phyloP scores from a whole-genome alignment of 306 rosid genomes.

The Prunus padus region DNA sequence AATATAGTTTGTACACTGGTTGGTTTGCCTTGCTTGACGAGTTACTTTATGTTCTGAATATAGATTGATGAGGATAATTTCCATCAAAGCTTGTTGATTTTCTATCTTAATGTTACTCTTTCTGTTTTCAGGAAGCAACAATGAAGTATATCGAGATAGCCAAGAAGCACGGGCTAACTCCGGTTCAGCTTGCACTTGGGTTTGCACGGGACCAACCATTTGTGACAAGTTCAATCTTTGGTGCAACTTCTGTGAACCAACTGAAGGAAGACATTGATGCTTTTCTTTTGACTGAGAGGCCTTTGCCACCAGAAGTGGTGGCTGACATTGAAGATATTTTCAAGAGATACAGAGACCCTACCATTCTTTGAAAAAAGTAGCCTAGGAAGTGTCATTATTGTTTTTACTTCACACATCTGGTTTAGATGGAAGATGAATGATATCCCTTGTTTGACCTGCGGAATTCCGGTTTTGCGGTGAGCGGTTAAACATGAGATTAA shows the following conservation, averaged over 20 bases:
- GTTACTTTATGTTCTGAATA: not conserved
- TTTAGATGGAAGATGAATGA: not conserved
- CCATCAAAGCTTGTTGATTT: slow-evolving; percentile 5
- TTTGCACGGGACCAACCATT: slow-evolving; percentile 85
- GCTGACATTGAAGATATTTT: slow-evolving; percentile 64
- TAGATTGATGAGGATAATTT: slow-evolving; percentile 3
- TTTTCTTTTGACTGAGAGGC: slow-evolving; percentile 58
- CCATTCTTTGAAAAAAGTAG: slow-evolving; percentile 35
- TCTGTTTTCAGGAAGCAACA: slow-evolving; percentile 70
- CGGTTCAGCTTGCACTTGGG: slow-evolving; percentile 81
- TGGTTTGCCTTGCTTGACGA: not conserved
- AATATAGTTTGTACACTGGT: not conserved
- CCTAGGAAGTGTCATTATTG: not conserved
- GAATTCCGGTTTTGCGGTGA: not conserved
- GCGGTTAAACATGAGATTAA: not conserved
- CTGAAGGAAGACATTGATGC: slow-evolving; percentile 81
- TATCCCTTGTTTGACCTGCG: not conserved
- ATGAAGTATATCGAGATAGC: slow-evolving; percentile 59
- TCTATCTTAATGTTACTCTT: not conserved
- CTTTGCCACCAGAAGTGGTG: slow-evolving; percentile 58
- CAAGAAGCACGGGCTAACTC: slow-evolving; percentile 65
- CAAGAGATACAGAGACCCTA: slow-evolving; percentile 80
- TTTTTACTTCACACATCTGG: not conserved
- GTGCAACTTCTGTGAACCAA: slow-evolving; percentile 84
- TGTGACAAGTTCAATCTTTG: slow-evolving; percentile 81